Conservation (phyloP, 2,329 filamentous ascomycete genomes). For the Cadophora malorum region DNA sequence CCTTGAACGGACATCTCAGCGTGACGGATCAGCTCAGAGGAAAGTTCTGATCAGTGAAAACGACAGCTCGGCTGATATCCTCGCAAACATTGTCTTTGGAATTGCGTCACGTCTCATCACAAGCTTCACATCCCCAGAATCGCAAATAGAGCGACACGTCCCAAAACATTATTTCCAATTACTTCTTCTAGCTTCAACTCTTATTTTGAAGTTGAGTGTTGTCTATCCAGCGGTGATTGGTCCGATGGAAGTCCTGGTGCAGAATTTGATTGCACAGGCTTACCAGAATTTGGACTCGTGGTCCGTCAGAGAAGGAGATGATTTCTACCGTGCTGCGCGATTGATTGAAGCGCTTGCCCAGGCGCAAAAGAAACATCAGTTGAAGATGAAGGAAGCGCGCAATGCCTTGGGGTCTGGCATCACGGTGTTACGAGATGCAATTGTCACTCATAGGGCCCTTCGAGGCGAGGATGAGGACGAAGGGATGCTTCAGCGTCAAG, state of each 20-base stretch:
- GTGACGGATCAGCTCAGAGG: constrained; percentile 6
- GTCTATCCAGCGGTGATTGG: constrained; percentile 9
- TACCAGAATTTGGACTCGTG: constrained; percentile 1
- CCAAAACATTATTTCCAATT: constrained; percentile 28
- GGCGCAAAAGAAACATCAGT: constrained; percentile 14
- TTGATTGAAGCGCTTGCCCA: constrained; percentile 7
- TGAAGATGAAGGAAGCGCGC: constrained; percentile 12
- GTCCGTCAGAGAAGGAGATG: constrained; percentile 14
- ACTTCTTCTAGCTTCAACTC: constrained; percentile 21
- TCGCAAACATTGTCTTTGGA: constrained; percentile 4
- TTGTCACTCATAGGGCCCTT: constrained; percentile 12
- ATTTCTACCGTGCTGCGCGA: constrained; percentile 8
- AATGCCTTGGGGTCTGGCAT: constrained; percentile 7
- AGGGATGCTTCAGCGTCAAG: neutral
- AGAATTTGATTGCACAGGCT: constrained; percentile 11
- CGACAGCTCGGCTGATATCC: constrained; percentile 12
- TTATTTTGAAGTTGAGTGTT: constrained; percentile 21
- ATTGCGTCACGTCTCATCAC: constrained; percentile 13
- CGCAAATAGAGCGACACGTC: constrained; percentile 2
- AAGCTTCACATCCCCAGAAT: constrained; percentile 8
- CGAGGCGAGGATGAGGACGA: constrained; percentile 11
- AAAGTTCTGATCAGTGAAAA: neutral
- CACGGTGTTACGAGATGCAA: constrained; percentile 1
- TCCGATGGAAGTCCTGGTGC: constrained; percentile 8
- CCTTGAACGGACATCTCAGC: constrained; percentile 17